These are phyloP conservation scores for Talaromyces islandicus DNA, from an alignment of 2,329 filamentous ascomycete species.

Conservation along the genomic window DNA sequence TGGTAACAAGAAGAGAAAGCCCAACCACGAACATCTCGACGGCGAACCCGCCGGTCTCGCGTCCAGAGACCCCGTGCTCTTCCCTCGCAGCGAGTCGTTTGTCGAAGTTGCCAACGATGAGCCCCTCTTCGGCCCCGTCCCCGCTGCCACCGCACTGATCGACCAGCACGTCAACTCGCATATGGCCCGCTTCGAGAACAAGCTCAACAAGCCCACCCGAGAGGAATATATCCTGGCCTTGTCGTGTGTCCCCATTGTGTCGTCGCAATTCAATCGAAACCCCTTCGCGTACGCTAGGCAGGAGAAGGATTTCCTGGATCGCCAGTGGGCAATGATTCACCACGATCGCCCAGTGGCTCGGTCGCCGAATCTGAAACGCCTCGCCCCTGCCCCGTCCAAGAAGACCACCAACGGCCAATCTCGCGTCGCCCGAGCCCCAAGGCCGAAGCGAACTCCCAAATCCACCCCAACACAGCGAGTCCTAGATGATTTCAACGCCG, in stretches of 20 bases:
- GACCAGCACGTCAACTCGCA: slow-evolving; percentile 38
- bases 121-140: slow-evolving; percentile 35
- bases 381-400: slow-evolving; percentile 34
- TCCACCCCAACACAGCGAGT: slow-evolving; percentile 35
- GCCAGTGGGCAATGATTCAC: slow-evolving; percentile 36
- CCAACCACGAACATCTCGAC: slow-evolving; percentile 27
- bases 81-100: slow-evolving; percentile 31
- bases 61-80: slow-evolving; percentile 37
- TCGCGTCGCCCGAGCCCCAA: slow-evolving; percentile 25
- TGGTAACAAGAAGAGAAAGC: slow-evolving; percentile 33
- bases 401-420: slow-evolving; percentile 16
- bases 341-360: slow-evolving; percentile 25
- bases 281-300: slow-evolving; percentile 38
- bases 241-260: slow-evolving; percentile 39
- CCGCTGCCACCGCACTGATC: slow-evolving; percentile 32
- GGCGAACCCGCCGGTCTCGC: slow-evolving; percentile 21
- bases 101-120: slow-evolving; percentile 30
- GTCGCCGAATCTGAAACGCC: slow-evolving; percentile 32
- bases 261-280: slow-evolving; percentile 37
- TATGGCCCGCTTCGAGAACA: slow-evolving; percentile 36
- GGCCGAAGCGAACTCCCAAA: slow-evolving; percentile 35
- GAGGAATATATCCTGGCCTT: slow-evolving; percentile 40
- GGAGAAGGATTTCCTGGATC: slow-evolving; percentile 36
- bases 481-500: slow-evolving; percentile 32
- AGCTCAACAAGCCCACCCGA: slow-evolving; percentile 36